Percentiles rank a stretch among this genome's conserved stretches.
These are phyloP conservation scores for Rhodotorula kratochvilovae DNA, from an alignment of 768 basidiomycete species.

Conservation along the genomic window DNA sequence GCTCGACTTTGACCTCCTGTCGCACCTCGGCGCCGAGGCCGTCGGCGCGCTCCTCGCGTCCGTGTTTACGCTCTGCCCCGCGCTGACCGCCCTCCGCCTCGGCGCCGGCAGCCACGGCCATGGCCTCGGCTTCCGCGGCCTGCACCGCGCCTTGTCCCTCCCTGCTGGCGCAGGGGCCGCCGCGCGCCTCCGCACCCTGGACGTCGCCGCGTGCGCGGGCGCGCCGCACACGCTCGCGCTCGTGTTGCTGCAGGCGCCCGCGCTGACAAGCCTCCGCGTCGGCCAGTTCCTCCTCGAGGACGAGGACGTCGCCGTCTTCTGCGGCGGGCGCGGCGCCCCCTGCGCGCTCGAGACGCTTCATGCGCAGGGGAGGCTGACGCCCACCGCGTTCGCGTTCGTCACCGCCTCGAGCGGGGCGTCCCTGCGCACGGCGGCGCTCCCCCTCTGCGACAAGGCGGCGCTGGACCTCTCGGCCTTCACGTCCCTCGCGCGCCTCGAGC, in stretches of 20 bases:
- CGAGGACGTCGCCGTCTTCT: conserved; percentile 3
- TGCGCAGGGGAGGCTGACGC: conserved; percentile 1
- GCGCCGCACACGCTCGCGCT: conserved; percentile 21
- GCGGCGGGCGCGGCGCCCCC: neutral
- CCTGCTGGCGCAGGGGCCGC: neutral
- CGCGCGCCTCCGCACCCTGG: neutral
- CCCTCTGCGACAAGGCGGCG: conserved; percentile 6
- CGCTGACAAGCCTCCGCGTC: conserved; percentile 7
- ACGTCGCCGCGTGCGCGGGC: conserved; percentile 16
- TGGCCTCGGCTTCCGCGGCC: conserved; percentile 9
- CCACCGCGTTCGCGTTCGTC: conserved; percentile 1
- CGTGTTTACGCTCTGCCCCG: neutral
- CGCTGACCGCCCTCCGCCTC: neutral
- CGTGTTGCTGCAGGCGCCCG: neutral
- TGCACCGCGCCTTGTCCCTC: neutral
- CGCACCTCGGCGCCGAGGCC: neutral
- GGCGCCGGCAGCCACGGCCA: conserved; percentile 21
- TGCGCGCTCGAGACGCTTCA: conserved; percentile 3
- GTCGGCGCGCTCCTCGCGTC: neutral
- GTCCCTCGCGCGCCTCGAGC: conserved; percentile 3
- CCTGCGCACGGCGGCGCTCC: neutral
- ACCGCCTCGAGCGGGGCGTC: neutral
- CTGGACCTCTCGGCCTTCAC: conserved; percentile 7
- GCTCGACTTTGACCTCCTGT: conserved; percentile 24
- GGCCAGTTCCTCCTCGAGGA: conserved; percentile 25